phyloP scores from a whole-genome alignment of 495 filamentous ascomycete species.

The Aspergillus olivimuriae region DNA sequence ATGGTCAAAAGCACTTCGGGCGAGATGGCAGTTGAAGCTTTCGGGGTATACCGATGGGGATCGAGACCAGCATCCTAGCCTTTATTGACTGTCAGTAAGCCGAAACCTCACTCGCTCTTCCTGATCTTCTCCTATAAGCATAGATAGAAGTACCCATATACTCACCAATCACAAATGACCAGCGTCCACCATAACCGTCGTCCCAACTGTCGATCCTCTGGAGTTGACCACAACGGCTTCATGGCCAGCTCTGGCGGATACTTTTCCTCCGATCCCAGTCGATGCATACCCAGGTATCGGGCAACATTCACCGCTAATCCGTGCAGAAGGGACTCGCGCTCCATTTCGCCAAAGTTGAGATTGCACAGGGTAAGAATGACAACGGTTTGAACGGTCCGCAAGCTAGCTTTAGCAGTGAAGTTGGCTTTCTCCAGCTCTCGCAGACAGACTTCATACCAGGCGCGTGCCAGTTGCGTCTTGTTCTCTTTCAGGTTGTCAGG shows the following conservation, averaged over 20 bases:
- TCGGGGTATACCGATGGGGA: conserved; percentile 1
- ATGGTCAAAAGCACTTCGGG: not conserved
- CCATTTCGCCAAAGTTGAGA: not conserved
- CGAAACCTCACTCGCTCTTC: no score
- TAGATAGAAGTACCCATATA: no score
- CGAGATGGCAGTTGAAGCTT: not conserved
- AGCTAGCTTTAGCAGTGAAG: conserved; percentile 1
- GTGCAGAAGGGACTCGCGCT: conserved; percentile 1
- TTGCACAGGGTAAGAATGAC: not conserved
- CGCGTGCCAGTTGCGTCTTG: not conserved
- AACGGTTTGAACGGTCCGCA: not conserved
- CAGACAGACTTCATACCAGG: not conserved
- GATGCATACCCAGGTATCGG: not conserved
- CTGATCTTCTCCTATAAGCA: no score
- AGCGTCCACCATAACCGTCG: conserved; percentile 4
- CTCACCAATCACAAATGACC: conserved; percentile 3
- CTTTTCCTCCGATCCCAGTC: not conserved
- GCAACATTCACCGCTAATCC: conserved; percentile 1
- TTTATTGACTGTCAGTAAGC: not conserved
- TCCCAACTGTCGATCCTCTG: not conserved
- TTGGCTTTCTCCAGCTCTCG: not conserved
- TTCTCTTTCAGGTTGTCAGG: not conserved
- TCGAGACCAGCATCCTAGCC: conserved; percentile 1
- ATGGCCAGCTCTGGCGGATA: not conserved
- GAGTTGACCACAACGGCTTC: not conserved